Base-by-base conservation (phyloP, 2,329 filamentous ascomycete genomes). In the Hirsutella thompsonii region DNA sequence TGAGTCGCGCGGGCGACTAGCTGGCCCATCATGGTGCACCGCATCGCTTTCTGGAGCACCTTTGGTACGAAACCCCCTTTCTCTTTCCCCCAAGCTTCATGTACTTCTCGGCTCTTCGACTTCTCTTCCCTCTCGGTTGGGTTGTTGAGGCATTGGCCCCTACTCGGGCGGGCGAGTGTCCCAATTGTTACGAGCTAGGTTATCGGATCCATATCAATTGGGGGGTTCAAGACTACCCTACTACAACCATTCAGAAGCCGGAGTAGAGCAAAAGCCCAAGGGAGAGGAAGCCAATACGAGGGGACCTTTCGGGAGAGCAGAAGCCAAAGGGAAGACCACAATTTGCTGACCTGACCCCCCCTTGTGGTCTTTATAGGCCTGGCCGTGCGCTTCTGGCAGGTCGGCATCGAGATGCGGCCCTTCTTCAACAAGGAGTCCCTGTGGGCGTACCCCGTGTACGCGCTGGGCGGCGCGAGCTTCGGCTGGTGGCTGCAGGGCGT, bases 361-460 rank as follows among this genome's bases (percentile, higher is more conserved):
- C 32, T 34, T 16, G n/a, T n/a, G n/a, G n/a, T n/a, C 32, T 8
- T 8, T 16, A 44, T 54, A 98, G 92, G 92, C 72, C 68, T 95
- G 55, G 88, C 84, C 59, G 83, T 89, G 58, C 85, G 90, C 55
- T 76, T 92, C 65, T 95, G 89, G 86, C 92, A 96, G 67, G 81
- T 98, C 61, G 92, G 90, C 58, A 92, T 98, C 62, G 88, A 98
- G 70, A 94, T 94, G 88, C 87, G 89, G 47, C 92, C 90, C 40
- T 81, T 95, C 64, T 86, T 96, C 74, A 81, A 83, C 67, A 78
- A 74, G 57, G 73, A 82, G 59, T 83, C 83, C 42, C 77, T 94
- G 56, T 93, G 87, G 83, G 87, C 79, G 39, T 98, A 94, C 69
- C 92, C 92, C 42, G 67, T 90, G 53, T 98, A 92, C 66, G 89